A percentile compares a stretch with the other conserved stretches of the same genome.
These are phyloP conservation scores for Rutstroemia sydowiana DNA, from an alignment of 2,329 filamentous ascomycete species.

Conservation along the genomic window DNA sequence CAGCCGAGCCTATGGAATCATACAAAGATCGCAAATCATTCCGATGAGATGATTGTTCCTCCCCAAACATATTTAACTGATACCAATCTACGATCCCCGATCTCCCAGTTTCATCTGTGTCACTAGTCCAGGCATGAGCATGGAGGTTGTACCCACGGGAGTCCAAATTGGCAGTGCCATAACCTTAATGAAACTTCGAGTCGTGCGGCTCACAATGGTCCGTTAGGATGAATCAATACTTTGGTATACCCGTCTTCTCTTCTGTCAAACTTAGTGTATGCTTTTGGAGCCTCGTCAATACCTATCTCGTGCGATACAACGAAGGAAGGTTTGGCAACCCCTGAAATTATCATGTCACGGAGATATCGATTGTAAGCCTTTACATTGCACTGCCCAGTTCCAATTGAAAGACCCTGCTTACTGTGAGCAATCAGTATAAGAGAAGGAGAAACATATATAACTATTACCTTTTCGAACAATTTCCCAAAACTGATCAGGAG, in stretches of 20 bases:
- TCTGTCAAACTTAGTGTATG: slow-evolving; percentile 61
- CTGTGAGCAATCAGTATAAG: neutral
- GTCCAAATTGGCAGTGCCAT: no score
- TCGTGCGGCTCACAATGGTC: neutral
- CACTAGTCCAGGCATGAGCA: no score
- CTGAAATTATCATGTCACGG: slow-evolving; percentile 56
- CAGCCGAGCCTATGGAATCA: no score
- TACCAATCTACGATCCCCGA: no score
- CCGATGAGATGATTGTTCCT: no score
- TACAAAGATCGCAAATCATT: no score
- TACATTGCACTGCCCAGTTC: slow-evolving; percentile 60
- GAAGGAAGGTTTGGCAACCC: slow-evolving; percentile 58
- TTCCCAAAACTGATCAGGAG: slow-evolving; percentile 60
- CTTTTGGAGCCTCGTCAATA: slow-evolving; percentile 52
- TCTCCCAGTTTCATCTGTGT: no score
- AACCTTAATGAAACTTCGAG: no score
- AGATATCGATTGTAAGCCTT: slow-evolving; percentile 61
- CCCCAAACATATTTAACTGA: no score
- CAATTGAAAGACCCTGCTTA: slow-evolving; percentile 46
- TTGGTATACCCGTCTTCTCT: slow-evolving; percentile 33
- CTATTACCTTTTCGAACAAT: slow-evolving; percentile 55
- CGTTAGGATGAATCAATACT: neutral
- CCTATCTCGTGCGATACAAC: slow-evolving; percentile 58
- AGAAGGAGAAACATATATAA: neutral
- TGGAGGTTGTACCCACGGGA: no score